Conservation (phyloP, 1,139 yeast species). For the Kodamaea alishanica region DNA sequence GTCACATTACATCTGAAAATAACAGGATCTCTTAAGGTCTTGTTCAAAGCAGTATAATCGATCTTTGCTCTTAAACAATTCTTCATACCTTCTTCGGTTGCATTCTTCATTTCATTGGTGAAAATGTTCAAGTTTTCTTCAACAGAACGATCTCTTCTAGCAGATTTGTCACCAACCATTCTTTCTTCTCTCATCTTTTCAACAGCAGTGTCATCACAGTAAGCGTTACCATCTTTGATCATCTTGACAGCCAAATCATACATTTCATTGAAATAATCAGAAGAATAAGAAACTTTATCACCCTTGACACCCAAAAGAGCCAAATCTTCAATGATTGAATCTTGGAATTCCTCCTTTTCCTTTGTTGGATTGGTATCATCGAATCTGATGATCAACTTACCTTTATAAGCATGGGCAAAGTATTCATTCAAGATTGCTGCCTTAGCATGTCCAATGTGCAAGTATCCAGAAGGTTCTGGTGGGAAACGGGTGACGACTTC, state of each 20-base stretch:
- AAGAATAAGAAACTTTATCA: slow-evolving; percentile 80
- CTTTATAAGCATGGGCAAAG: slow-evolving; percentile 90
- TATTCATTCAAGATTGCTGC: slow-evolving; percentile 94
- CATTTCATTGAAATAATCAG: slow-evolving; percentile 89
- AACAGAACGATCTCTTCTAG: slow-evolving; percentile 83
- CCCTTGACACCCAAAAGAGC: slow-evolving; percentile 87
- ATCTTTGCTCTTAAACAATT: slow-evolving; percentile 95
- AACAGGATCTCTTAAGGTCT: slow-evolving; percentile 94
- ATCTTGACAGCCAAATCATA: slow-evolving; percentile 76
- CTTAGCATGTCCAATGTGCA: slow-evolving; percentile 93
- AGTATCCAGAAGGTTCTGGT: slow-evolving; percentile 86
- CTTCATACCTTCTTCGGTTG: slow-evolving; percentile 84
- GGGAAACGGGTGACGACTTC: slow-evolving; percentile 98
- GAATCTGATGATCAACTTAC: slow-evolving; percentile 90
- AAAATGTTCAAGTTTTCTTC: slow-evolving; percentile 87
- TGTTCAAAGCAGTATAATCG: slow-evolving; percentile 83
- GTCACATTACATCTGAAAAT: slow-evolving; percentile 93
- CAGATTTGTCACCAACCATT: slow-evolving; percentile 91
- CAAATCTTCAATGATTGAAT: slow-evolving; percentile 87
- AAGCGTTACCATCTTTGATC: slow-evolving; percentile 93
- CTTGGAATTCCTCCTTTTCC: slow-evolving; percentile 90
- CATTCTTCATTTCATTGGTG: slow-evolving; percentile 86
- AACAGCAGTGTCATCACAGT: slow-evolving; percentile 91
- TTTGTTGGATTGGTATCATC: slow-evolving; percentile 97
- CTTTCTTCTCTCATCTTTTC: slow-evolving; percentile 97